Percentiles rank a stretch among this genome's conserved stretches.
phyloP scores from a whole-genome alignment of 495 filamentous ascomycete species.

The Aspergillus olivimuriae region DNA sequence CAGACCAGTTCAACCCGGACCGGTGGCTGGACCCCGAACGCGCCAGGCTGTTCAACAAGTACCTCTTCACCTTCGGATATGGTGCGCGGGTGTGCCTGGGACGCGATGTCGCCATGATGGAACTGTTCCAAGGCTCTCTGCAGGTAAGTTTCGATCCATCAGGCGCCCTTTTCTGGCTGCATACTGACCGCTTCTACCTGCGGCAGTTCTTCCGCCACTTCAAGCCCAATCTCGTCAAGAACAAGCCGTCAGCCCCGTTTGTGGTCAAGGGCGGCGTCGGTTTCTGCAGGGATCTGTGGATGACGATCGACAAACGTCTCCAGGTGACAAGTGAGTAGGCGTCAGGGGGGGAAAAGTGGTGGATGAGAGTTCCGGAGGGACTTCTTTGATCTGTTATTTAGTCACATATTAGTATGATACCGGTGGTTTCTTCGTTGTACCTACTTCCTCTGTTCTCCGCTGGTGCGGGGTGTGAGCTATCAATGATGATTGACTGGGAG shows the following conservation, averaged over 20 bases:
- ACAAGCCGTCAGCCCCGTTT: constrained; percentile 30
- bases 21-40: constrained; percentile 38
- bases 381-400: too few relatives aligned
- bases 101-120: constrained; percentile 48
- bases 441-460: too few relatives aligned
- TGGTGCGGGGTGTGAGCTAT: too few relatives aligned
- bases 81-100: constrained; percentile 50
- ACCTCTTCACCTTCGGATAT: constrained; percentile 49
- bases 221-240: constrained; percentile 24
- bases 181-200: constrained; percentile 8
- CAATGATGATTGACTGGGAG: too few relatives aligned
- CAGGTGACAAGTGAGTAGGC: not conserved
- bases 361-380: too few relatives aligned
- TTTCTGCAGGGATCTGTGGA: constrained; percentile 42
- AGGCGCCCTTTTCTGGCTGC: not conserved
- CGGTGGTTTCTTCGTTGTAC: too few relatives aligned
- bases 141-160: constrained; percentile 28
- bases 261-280: constrained; percentile 43
- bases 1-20: constrained; percentile 31
- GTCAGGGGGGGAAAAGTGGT: not conserved
- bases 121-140: constrained; percentile 48
- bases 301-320: constrained; percentile 32
- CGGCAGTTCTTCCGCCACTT: constrained; percentile 32
- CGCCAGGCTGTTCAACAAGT: constrained; percentile 43
- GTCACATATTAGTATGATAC: too few relatives aligned